phyloP scores from a whole-genome alignment of 2,329 filamentous ascomycete species.

The Penicillium sclerotigenum region DNA sequence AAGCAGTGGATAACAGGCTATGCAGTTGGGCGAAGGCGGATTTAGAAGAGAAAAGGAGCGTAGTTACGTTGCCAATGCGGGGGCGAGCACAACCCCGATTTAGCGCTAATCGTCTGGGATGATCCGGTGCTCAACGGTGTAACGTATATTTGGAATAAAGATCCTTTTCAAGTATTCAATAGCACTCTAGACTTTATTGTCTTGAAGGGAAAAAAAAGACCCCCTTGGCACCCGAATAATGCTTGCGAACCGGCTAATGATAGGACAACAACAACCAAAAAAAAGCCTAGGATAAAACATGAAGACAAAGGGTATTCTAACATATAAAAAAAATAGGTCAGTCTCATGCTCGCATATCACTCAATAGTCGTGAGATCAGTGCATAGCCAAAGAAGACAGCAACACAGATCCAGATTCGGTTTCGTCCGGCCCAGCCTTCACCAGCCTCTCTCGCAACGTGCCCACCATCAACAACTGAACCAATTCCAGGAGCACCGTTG shows the following conservation, averaged over 20 bases:
- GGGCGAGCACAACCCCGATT: slow-evolving; percentile 24
- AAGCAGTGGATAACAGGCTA: slow-evolving; percentile 6
- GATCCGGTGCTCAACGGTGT: slow-evolving; percentile 22
- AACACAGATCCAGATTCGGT: slow-evolving; percentile 72
- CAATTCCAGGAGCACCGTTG: slow-evolving; percentile 52
- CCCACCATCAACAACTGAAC: slow-evolving; percentile 72
- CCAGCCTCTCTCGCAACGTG: slow-evolving; percentile 72
- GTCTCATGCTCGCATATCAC: slow-evolving; percentile 45
- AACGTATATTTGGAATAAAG: slow-evolving; percentile 5
- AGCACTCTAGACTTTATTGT: neutral
- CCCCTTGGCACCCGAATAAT: slow-evolving; percentile 15
- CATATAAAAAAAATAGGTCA: neutral
- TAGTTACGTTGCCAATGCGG: slow-evolving; percentile 21
- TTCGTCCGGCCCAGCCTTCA: slow-evolving; percentile 74
- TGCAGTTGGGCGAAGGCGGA: slow-evolving; percentile 12
- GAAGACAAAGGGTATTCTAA: slow-evolving; percentile 5
- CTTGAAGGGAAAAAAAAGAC: neutral
- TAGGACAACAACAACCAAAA: neutral
- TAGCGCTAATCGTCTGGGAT: slow-evolving; percentile 9
- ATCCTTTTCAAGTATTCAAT: neutral
- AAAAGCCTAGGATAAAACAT: neutral
- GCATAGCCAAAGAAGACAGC: slow-evolving; percentile 77
- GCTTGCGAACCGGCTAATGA: slow-evolving; percentile 18
- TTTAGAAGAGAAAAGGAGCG: slow-evolving; percentile 23
- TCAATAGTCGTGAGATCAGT: slow-evolving; percentile 70